Evolutionary conservation across 2,329 filamentous ascomycete species (phyloP).

Genomic region (Aspergillus uvarum): DNA sequence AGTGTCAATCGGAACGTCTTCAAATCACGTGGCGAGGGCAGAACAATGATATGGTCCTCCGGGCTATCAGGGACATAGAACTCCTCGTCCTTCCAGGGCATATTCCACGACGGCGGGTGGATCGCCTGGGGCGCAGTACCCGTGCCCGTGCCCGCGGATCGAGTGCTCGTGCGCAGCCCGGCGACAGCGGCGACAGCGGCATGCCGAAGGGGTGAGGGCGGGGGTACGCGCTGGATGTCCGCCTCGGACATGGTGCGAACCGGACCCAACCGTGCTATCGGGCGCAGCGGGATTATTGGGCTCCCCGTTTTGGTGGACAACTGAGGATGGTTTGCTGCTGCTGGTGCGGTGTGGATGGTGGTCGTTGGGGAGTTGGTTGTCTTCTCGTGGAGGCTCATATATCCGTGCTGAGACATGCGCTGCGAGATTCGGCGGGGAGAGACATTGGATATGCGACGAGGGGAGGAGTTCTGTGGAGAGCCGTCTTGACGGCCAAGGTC

Average conservation of each 20-base stretch:
- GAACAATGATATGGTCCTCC: background rate
- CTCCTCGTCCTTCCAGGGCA: background rate
- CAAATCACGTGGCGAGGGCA: slow-evolving; percentile 2
- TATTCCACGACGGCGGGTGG: background rate
- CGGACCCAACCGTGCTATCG: background rate
- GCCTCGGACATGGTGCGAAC: background rate
- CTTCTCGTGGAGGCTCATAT: background rate
- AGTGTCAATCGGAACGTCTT: slow-evolving; percentile 4
- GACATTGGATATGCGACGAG: background rate
- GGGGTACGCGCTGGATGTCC: background rate
- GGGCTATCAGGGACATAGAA: slow-evolving; percentile 1
- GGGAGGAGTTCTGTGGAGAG: background rate
- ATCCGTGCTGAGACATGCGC: background rate
- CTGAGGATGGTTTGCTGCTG: background rate
- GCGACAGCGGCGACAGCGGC: background rate
- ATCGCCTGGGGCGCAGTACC: background rate
- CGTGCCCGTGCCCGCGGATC: background rate
- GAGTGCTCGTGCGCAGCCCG: background rate
- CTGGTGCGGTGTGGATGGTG: background rate
- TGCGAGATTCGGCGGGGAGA: background rate
- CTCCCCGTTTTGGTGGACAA: background rate
- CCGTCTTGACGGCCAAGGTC: background rate
- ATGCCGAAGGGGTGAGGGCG: background rate
- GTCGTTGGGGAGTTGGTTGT: background rate
- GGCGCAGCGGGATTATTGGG: background rate